Evolutionary conservation across 768 basidiomycete genomes (phyloP).

Genomic region (Clitopilus hobsonii): DNA sequence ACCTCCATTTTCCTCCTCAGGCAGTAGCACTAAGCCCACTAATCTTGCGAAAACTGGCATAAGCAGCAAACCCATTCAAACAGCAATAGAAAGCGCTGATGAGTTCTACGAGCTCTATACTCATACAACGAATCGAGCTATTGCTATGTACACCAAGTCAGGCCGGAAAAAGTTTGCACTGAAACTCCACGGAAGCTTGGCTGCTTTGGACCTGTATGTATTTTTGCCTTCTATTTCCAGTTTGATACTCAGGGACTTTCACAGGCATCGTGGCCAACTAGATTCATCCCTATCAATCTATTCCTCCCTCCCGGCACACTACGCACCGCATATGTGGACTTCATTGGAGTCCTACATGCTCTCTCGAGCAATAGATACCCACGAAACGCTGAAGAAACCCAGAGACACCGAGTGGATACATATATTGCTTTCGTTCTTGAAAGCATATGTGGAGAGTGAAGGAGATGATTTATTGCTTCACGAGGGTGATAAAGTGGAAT

Average conservation of each 20-base stretch:
- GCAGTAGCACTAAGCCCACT: conserved; percentile 17
- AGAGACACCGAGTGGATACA: conserved; percentile 80
- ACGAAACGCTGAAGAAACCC: conserved; percentile 48
- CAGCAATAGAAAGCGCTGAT: conserved; percentile 49
- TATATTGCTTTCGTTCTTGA: conserved; percentile 71
- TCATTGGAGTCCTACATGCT: conserved; percentile 79
- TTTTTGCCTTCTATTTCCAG: neutral
- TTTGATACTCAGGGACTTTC: neutral
- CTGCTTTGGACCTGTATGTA: conserved; percentile 84
- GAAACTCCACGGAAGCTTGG: conserved; percentile 80
- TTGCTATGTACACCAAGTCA: conserved; percentile 81
- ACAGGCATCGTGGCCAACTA: conserved; percentile 64
- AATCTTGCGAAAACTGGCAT: conserved; percentile 31
- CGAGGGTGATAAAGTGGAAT: conserved; percentile 43
- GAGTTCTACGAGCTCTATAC: conserved; percentile 79
- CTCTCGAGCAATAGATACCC: conserved; percentile 65
- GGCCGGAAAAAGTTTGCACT: conserved; percentile 83
- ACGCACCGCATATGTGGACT: conserved; percentile 77
- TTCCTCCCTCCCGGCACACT: conserved; percentile 80
- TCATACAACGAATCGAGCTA: conserved; percentile 69
- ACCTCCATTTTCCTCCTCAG: conserved; percentile 67
- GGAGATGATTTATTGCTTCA: conserved; percentile 50
- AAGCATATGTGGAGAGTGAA: conserved; percentile 54
- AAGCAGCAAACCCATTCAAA: conserved; percentile 56
- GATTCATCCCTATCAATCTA: conserved; percentile 64